These are phyloP conservation scores for Pterulicium gracile DNA, from an alignment of 1,284 basidiomycete species.

Conservation along the genomic window DNA sequence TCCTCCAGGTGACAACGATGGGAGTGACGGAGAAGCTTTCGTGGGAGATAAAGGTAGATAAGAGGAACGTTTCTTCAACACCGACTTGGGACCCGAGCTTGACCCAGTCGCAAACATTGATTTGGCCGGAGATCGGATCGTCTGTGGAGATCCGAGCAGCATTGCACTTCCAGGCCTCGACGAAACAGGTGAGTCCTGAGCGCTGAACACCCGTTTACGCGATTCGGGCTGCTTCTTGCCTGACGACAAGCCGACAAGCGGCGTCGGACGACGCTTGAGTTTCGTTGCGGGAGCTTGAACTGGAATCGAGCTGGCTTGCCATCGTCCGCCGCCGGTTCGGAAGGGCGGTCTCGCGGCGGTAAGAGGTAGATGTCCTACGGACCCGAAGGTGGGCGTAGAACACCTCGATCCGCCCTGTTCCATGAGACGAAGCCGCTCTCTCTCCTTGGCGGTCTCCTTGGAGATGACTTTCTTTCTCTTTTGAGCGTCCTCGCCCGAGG, in stretches of 20 bases:
- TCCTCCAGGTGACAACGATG: no score
- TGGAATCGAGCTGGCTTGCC: no score
- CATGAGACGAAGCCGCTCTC: slow-evolving; percentile 8
- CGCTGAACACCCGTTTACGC: not conserved
- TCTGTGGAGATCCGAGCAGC: not conserved
- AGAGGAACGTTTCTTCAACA: no score
- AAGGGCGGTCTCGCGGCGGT: not conserved
- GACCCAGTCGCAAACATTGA: no score
- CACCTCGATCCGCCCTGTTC: slow-evolving; percentile 33
- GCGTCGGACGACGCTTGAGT: not conserved
- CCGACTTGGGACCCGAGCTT: no score
- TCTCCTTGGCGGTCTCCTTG: slow-evolving; percentile 13
- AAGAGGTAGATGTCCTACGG: slow-evolving; percentile 12
- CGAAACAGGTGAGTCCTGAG: not conserved
- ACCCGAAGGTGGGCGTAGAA: slow-evolving; percentile 48
- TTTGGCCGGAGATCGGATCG: no score
- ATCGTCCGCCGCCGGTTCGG: not conserved
- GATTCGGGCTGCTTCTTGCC: not conserved
- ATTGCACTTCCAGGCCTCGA: not conserved
- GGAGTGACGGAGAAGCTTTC: not conserved
- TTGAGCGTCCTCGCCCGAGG: slow-evolving; percentile 16
- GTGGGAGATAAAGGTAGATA: not conserved
- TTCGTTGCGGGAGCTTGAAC: no score
- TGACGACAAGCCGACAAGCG: not conserved
- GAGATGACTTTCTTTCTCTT: slow-evolving; percentile 10